Conservation (phyloP, 495 filamentous ascomycete species). For the Penicillium alfredii region DNA sequence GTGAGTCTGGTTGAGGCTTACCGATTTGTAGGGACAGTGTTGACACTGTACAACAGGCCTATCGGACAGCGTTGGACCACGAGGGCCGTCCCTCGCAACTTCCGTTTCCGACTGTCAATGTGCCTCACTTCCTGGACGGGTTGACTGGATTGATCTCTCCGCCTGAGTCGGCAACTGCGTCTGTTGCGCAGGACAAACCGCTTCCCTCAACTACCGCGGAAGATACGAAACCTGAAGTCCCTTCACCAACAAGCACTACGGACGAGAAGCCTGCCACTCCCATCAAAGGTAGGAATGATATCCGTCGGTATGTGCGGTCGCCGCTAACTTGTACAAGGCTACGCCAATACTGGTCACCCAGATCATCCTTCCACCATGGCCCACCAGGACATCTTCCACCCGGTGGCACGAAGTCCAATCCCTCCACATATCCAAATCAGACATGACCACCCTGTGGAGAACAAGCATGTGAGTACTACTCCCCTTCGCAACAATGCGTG, state of each 20-base stretch:
- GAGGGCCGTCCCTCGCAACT: conserved; percentile 35
- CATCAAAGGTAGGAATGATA: too few relatives aligned
- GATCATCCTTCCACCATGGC: conserved; percentile 18
- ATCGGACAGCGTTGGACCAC: conserved; percentile 35
- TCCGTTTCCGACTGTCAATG: conserved; percentile 29
- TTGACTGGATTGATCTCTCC: conserved; percentile 22
- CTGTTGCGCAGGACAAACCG: not conserved
- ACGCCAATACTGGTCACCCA: not conserved
- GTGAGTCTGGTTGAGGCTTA: conserved; percentile 19
- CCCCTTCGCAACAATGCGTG: conserved; percentile 11
- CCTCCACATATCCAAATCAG: conserved; percentile 45
- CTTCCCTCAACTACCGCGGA: not conserved
- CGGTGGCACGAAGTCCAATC: conserved; percentile 54
- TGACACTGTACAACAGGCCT: conserved; percentile 21
- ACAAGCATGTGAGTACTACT: conserved; percentile 35
- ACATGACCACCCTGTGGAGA: conserved; percentile 47
- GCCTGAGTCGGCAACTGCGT: conserved; percentile 10
- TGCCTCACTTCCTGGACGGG: conserved; percentile 17
- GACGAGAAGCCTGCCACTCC: too few relatives aligned
- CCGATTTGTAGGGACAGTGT: not conserved
- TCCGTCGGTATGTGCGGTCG: too few relatives aligned
- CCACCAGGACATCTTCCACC: conserved; percentile 50
- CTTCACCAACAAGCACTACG: too few relatives aligned
- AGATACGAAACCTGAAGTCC: not conserved
- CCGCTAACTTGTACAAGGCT: too few relatives aligned